Percentiles rank a stretch among this genome's conserved stretches.
Conservation (phyloP, 257 asterid genomes). For the Jaltomata sinuosa region DNA sequence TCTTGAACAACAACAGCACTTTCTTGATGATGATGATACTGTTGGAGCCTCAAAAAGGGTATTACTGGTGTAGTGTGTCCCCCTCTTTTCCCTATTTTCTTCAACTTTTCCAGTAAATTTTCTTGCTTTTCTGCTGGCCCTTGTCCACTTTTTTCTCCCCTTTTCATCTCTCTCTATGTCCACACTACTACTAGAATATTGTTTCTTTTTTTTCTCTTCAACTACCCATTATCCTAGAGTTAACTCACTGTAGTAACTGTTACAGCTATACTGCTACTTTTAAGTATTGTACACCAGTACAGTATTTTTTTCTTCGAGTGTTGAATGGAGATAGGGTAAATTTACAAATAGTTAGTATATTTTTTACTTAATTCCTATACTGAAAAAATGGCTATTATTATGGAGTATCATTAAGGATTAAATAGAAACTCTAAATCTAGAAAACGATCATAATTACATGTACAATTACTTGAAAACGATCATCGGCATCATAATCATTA, state of each 20-base stretch:
- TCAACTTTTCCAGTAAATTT: constrained; percentile 79
- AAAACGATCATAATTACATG: too few species aligned
- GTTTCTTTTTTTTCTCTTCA: constrained; percentile 6
- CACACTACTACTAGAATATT: constrained; percentile 9
- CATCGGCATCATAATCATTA: too few species aligned
- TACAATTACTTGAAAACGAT: too few species aligned
- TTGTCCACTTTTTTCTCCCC: constrained; percentile 41
- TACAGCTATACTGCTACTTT: not conserved
- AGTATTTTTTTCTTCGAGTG: not conserved
- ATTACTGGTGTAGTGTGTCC: constrained; percentile 73
- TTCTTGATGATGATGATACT: not conserved
- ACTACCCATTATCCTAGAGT: not conserved
- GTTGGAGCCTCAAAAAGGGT: constrained; percentile 52
- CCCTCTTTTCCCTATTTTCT: constrained; percentile 64
- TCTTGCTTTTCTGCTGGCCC: constrained; percentile 65
- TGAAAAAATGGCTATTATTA: too few species aligned
- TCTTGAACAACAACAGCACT: constrained; percentile 15
- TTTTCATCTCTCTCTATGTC: constrained; percentile 48
- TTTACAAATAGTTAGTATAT: too few species aligned
- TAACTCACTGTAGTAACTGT: not conserved
- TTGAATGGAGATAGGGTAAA: not conserved
- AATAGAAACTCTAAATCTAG: too few species aligned
- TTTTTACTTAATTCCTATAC: too few species aligned
- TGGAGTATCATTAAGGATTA: too few species aligned
- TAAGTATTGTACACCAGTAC: not conserved